Evolutionary conservation across 116 monocot species (phyloP).

Genomic region (Phalaenopsis hybrid): DNA sequence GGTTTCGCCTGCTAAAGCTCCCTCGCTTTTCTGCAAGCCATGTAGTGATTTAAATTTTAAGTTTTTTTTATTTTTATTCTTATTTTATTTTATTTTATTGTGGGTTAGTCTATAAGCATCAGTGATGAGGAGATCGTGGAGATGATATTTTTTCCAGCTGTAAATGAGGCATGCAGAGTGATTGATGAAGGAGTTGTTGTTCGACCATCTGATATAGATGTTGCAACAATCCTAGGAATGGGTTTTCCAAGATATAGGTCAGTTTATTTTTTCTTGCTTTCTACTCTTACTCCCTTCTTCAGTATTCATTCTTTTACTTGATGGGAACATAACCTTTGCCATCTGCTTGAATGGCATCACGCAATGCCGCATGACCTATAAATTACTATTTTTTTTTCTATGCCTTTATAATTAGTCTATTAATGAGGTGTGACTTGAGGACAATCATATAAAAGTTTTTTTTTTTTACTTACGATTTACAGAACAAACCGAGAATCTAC

Average conservation of each 20-base stretch:
- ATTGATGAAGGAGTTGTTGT: slow-evolving; percentile 70
- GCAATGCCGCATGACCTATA: neutral
- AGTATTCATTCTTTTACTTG: neutral
- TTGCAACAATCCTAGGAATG: slow-evolving; percentile 82
- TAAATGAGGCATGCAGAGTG: slow-evolving; percentile 83
- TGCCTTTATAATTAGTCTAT: neutral
- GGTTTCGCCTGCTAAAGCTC: slow-evolving; percentile 7
- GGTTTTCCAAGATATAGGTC: slow-evolving; percentile 76
- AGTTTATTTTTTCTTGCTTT: slow-evolving; percentile 1
- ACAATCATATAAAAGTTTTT: neutral
- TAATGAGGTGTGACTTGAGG: neutral
- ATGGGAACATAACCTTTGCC: neutral
- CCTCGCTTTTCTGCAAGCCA: neutral
- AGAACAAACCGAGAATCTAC: too few species aligned
- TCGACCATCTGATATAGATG: slow-evolving; percentile 75
- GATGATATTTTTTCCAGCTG: slow-evolving; percentile 79
- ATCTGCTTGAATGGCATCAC: neutral
- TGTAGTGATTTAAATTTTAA: neutral
- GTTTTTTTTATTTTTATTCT: neutral
- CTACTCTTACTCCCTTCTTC: neutral
- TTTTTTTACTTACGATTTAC: neutral
- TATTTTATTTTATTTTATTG: too few species aligned
- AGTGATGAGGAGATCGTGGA: slow-evolving; percentile 81
- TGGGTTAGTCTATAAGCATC: slow-evolving; percentile 46
- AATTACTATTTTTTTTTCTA: neutral